Conservation (phyloP, 257 asterid genomes). For the Gentiana dahurica region DNA sequence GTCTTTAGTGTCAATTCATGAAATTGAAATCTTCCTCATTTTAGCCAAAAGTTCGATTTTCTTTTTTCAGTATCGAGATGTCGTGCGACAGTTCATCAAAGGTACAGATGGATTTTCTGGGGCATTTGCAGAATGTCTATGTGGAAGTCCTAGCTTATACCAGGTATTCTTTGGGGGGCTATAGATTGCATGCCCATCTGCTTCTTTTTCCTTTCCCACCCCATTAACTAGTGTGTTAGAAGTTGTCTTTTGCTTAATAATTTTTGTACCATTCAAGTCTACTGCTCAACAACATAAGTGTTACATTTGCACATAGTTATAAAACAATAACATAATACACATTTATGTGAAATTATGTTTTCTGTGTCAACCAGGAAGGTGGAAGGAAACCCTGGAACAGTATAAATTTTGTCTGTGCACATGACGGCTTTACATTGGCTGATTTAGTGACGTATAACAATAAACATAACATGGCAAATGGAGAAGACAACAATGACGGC, state of each 20-base stretch:
- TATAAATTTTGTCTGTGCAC: conserved; percentile 81
- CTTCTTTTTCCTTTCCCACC: neutral
- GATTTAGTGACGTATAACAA: conserved; percentile 86
- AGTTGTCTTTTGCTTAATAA: neutral
- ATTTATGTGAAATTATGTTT: no score
- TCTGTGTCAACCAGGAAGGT: conserved; percentile 61
- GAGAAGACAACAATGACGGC: conserved; percentile 93
- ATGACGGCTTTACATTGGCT: conserved; percentile 97
- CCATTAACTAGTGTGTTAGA: neutral
- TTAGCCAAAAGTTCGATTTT: neutral
- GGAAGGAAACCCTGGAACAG: conserved; percentile 99
- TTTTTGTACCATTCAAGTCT: neutral
- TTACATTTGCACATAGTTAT: no score
- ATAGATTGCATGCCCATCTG: neutral
- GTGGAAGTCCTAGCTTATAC: conserved; percentile 95
- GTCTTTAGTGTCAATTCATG: neutral
- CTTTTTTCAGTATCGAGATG: conserved; percentile 83
- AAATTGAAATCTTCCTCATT: conserved; percentile 1
- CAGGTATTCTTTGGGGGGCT: conserved; percentile 37
- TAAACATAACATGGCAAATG: conserved; percentile 86
- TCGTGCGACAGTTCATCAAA: conserved; percentile 83
- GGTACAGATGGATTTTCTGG: conserved; percentile 98
- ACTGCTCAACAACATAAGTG: no score
- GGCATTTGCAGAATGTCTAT: conserved; percentile 89
- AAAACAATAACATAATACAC: neutral